These are phyloP conservation scores for Cordyceps cicadae DNA, from an alignment of 2,329 filamentous ascomycete species.

Conservation along the genomic window DNA sequence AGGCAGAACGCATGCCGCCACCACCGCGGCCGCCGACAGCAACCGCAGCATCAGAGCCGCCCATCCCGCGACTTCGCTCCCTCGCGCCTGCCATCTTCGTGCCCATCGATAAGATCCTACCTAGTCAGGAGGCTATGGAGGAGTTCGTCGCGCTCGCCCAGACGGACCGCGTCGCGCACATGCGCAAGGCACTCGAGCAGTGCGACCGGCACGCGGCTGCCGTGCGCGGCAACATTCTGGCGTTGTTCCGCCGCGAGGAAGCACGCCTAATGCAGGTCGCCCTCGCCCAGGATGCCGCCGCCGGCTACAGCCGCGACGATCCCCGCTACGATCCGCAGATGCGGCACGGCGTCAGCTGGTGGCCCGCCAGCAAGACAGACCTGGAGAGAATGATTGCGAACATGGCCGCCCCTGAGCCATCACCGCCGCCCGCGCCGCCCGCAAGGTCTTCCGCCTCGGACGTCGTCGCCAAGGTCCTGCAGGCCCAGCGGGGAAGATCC, in stretches of 20 bases:
- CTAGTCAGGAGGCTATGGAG: slow-evolving; percentile 13
- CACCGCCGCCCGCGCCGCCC: background rate
- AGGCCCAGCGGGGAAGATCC: background rate
- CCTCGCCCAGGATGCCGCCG: background rate
- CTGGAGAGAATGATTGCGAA: slow-evolving; percentile 22
- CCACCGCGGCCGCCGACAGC: background rate
- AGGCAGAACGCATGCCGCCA: background rate
- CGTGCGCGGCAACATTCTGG: slow-evolving; percentile 24
- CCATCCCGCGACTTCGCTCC: slow-evolving; percentile 17
- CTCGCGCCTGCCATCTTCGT: slow-evolving; percentile 27
- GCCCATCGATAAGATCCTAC: slow-evolving; percentile 21
- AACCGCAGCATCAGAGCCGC: slow-evolving; percentile 8
- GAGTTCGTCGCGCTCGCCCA: slow-evolving; percentile 24
- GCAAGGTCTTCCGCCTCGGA: background rate
- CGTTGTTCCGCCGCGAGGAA: slow-evolving; percentile 23
- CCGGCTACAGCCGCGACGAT: background rate
- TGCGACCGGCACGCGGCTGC: slow-evolving; percentile 20
- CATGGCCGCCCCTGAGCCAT: slow-evolving; percentile 19
- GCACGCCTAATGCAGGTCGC: slow-evolving; percentile 21
- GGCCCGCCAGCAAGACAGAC: slow-evolving; percentile 6
- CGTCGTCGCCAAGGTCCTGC: background rate
- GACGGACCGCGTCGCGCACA: slow-evolving; percentile 16
- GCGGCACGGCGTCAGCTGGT: background rate
- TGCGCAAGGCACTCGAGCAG: slow-evolving; percentile 16
- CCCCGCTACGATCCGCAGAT: background rate